Evolutionary conservation across 768 basidiomycete species (phyloP), one percentile per base, ranked within the genome.

Genomic region (Bullera alba): DNA sequence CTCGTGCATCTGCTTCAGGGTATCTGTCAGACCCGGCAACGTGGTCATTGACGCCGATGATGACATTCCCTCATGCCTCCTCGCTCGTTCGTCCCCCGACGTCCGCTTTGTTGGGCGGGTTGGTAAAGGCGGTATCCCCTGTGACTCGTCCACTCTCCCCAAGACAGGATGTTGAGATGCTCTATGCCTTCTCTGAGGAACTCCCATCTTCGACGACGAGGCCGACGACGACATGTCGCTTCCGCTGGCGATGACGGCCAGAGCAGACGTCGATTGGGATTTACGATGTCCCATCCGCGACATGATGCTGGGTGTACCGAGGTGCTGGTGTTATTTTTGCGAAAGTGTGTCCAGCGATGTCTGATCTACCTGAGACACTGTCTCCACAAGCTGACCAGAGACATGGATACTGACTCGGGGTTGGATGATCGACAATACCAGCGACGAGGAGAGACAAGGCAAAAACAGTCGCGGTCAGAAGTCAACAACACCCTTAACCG

Each of bases 101-200:
- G n/a, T 34, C 32, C n/a, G 32, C 8, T 34, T n/a, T n/a, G n/a
- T n/a, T n/a, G n/a, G n/a, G n/a, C n/a, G n/a, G n/a, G n/a, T n/a
- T 34, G n/a, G 32, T 8, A n/a, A n/a, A 34, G 12, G 22, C 19
- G 25, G 25, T 21, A 43, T 19, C 42, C 27, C 27, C 26, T 43
- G 6, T 26, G 42, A 43, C 42, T 43, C 42, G 6, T 28, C 26
- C 42, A 43, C 42, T 25, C 6, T 28, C 12, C 42, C 42, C 23
- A 43, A 26, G 12, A 8, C 6, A 6, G 42, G 42, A 43, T 43
- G 42, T 43, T 43, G 42, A 43, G 23, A 26, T 28, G 42, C 42
- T 27, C 42, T 25, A 6, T 12, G 10, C 25, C 27, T 43, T 26
- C 37, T 39, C 10, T 8, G 32, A n/a, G 32, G 10, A 34, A n/a